phyloP scores from a whole-genome alignment of 345 rosid genomes.

The Boechera divaricarpa region DNA sequence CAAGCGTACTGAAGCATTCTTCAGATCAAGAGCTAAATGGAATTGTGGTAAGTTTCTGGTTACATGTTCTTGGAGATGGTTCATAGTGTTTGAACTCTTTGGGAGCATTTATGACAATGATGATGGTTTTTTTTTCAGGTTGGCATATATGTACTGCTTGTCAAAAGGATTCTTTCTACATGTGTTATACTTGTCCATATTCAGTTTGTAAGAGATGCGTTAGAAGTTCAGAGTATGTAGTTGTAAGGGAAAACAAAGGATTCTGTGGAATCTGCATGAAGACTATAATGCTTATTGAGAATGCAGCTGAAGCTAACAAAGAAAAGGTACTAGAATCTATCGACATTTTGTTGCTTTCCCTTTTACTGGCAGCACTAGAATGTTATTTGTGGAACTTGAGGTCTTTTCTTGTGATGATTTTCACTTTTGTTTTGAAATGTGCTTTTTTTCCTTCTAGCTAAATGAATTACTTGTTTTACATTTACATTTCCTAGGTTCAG shows the following conservation, averaged over 20 bases:
- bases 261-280: constrained; percentile 88
- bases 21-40: constrained; percentile 89
- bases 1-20: constrained; percentile 89
- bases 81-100: neutral
- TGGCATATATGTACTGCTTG: constrained; percentile 96
- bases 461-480: neutral
- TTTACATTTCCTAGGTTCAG: constrained; percentile 60
- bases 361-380: neutral
- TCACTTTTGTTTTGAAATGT: neutral
- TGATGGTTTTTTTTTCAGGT: constrained; percentile 54
- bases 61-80: neutral
- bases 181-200: constrained; percentile 98
- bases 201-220: constrained; percentile 91
- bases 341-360: constrained; percentile 2
- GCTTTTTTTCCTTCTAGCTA: neutral
- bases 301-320: constrained; percentile 48
- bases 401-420: neutral
- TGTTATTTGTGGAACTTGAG: neutral
- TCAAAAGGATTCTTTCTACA: constrained; percentile 75
- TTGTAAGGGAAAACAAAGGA: constrained; percentile 81
- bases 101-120: constrained; percentile 3
- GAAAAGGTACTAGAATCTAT: constrained; percentile 38
- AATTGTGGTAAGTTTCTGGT: constrained; percentile 69
- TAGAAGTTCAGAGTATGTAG: constrained; percentile 80
- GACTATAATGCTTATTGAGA: constrained; percentile 89